Evolutionary conservation across 208 protist genomes (phyloP), one percentile per base, ranked within the genome.

Genomic region (Phytomonas sp.): DNA sequence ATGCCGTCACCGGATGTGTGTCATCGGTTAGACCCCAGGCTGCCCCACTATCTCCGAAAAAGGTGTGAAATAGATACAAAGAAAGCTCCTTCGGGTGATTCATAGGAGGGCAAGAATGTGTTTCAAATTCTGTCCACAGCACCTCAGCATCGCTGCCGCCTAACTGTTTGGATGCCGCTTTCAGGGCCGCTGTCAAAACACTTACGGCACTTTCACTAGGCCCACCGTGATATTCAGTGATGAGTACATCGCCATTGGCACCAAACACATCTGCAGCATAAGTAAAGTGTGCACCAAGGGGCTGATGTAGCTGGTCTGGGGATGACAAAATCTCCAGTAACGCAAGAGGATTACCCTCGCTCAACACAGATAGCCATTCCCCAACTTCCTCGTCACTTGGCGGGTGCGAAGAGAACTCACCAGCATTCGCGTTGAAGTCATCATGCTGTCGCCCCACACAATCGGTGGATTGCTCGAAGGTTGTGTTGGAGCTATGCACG

Each of bases 41-140:
- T 26, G 59, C 59, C 15, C 36, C 36, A 67, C 20, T 20, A 9
- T 68, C 34, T 28, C 90, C 90, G 63, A 91, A 85, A 60, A 96
- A 88, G 28, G 78, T 64, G 51, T 82, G 72, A 66, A 96, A 94
- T 53, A 96, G 83, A 59, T 88, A 80, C 23, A 85, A 37, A 11
- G 75, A 62, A 60, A 96, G 73, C 60, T 86, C 83, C 8, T 80
- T 73, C 4, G 72, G 46, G 0, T 78, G 77, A 32, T 34, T 51
- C 13, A 84, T 51, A 43, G 78, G 59, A 2, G 85, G 82, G 9
- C 77, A 60, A 1, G 78, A 66, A 68, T 93, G 79, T 9, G 85
- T 89, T 72, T 94, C 91, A 71, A 86, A 96, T 71, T 94, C 88
- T 9, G 78, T 85, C 88, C 86, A 96, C 32, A 96, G 68, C 74